Conservation (phyloP, 2,329 filamentous ascomycete genomes). For the Pyrenophora teres region DNA sequence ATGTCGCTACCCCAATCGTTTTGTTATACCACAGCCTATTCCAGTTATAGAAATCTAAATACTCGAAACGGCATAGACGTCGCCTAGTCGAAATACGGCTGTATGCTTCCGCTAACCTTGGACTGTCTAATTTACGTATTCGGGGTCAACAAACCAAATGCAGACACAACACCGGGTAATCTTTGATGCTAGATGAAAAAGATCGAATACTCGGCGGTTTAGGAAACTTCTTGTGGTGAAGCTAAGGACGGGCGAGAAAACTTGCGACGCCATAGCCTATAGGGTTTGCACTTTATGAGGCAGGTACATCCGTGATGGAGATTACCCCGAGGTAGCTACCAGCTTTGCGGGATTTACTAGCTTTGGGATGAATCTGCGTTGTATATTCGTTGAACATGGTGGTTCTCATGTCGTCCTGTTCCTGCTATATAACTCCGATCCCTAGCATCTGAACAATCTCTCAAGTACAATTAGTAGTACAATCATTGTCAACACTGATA, state of each 20-base stretch:
- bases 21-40: neutral
- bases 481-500: neutral
- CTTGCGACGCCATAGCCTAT: neutral
- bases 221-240: neutral
- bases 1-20: constrained; percentile 6
- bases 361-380: neutral
- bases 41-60: neutral
- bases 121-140: neutral
- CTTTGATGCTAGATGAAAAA: neutral
- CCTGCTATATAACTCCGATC: neutral
- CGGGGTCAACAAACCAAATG: neutral
- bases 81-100: neutral
- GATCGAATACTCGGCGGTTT: neutral
- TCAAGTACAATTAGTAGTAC: neutral
- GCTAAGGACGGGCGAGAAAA: neutral
- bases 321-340: neutral
- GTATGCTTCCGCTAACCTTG: neutral
- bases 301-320: neutral
- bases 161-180: constrained; percentile 2
- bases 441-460: neutral
- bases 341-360: neutral
- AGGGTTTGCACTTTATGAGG: constrained; percentile 2
- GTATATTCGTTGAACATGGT: neutral
- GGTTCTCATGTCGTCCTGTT: neutral
- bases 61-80: constrained; percentile 1